A percentile compares a stretch with the other conserved stretches of the same genome.
phyloP scores from a whole-genome alignment of 768 basidiomycete genomes.

The Hypholoma sublateritium region DNA sequence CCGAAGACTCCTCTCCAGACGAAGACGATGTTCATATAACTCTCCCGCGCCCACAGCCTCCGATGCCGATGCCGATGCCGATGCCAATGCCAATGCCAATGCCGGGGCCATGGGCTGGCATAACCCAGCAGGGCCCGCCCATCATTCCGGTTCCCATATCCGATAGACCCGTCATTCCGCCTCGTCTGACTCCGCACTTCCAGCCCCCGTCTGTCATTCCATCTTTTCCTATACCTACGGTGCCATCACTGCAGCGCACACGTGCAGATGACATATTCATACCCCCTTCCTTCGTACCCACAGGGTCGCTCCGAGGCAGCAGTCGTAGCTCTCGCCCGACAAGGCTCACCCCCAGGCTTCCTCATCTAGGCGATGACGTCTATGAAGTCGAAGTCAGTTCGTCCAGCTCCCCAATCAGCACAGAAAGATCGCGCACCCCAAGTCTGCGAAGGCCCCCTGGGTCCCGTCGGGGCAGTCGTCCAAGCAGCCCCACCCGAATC shows the following conservation, averaged over 20 bases:
- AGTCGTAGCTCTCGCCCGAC: neutral
- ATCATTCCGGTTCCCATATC: too few relatives aligned
- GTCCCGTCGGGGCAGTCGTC: constrained; percentile 9
- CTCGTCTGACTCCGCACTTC: constrained; percentile 19
- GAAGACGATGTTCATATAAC: too few relatives aligned
- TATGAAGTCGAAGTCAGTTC: constrained; percentile 13
- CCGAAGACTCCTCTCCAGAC: neutral
- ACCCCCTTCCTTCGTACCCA: constrained; percentile 15
- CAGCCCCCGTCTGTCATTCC: constrained; percentile 41
- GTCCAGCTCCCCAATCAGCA: constrained; percentile 15
- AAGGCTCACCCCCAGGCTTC: neutral
- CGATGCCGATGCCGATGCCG: too few relatives aligned
- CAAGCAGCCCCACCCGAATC: constrained; percentile 18
- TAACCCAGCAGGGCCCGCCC: neutral
- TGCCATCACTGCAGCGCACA: constrained; percentile 5
- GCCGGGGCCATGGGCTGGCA: too few relatives aligned
- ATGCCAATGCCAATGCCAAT: too few relatives aligned
- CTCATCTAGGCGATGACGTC: constrained; percentile 18
- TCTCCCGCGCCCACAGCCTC: too few relatives aligned
- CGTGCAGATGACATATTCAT: constrained; percentile 18
- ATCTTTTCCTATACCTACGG: constrained; percentile 11
- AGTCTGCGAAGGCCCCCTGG: constrained; percentile 8
- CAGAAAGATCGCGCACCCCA: constrained; percentile 3
- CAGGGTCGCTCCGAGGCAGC: constrained; percentile 12
- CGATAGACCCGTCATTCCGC: neutral